A percentile compares a stretch with the other conserved stretches of the same genome.
Evolutionary conservation across 768 basidiomycete species (phyloP).

Genomic region (Mycena chlorophos): DNA sequence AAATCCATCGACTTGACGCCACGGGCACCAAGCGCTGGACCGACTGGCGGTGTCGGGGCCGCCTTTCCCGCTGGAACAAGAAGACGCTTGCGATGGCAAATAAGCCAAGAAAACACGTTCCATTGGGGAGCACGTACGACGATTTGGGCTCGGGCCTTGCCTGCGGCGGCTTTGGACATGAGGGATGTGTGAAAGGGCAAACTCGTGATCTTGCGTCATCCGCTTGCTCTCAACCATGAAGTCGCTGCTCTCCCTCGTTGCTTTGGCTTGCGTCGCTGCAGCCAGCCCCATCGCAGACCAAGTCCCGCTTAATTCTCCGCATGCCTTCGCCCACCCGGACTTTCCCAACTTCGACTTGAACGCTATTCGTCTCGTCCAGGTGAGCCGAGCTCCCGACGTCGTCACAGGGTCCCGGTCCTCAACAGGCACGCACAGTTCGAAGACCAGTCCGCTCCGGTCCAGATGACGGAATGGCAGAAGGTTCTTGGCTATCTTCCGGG

Average conservation of each 20-base stretch:
- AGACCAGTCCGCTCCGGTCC: constrained; percentile 59
- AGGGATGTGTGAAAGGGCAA: constrained; percentile 6
- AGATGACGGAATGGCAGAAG: constrained; percentile 92
- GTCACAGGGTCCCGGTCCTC: no score
- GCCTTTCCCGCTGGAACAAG: constrained; percentile 93
- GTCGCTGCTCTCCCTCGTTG: constrained; percentile 43
- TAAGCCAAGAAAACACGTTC: constrained; percentile 21
- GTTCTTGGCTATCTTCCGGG: constrained; percentile 27
- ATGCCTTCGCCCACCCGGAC: constrained; percentile 46
- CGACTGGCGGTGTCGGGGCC: constrained; percentile 92
- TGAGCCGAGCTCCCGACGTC: no score
- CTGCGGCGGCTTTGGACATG: constrained; percentile 34
- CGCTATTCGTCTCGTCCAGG: constrained; percentile 71
- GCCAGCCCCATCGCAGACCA: constrained; percentile 41
- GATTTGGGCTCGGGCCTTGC: constrained; percentile 66
- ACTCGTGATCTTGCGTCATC: not conserved
- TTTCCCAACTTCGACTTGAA: constrained; percentile 68
- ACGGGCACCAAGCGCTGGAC: constrained; percentile 94
- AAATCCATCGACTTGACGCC: constrained; percentile 99
- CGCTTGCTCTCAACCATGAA: constrained; percentile 42
- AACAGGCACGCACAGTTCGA: no score
- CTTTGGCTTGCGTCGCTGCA: constrained; percentile 43
- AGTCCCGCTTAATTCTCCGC: constrained; percentile 34
- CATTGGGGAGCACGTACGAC: no score
- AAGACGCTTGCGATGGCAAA: constrained; percentile 56